Evolutionary conservation across 768 basidiomycete genomes (phyloP), one percentile per base, ranked within the genome.

Genomic region (Hirschioporus abietinus): DNA sequence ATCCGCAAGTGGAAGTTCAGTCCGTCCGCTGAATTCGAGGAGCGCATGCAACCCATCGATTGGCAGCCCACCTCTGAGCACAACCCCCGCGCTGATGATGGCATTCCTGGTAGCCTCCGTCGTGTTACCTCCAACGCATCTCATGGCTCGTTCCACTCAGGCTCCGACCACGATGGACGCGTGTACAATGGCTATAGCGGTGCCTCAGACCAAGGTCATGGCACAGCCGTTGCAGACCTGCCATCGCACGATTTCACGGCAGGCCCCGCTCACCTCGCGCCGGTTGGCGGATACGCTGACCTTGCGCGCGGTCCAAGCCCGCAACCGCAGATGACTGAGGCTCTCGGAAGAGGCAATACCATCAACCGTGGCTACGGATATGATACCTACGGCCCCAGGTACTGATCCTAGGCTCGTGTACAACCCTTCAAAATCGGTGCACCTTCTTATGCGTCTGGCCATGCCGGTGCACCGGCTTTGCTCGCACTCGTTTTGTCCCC

Each of bases 1-100:
- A 91, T 95, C 82, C 89, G 93, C 80, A 94, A 95, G 77, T 94
- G 92, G 90, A 93, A 94, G 79, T 88, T 95, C 73, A 87, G 86
- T 65, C 86, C 90, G 66, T 94, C 93, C 34, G 82, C 85, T 73
- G 83, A 85, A 71, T 95, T 95, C 74, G 90, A 92, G 71, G 86
- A 88, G 68, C 91, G 93, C 70, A 86, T 96, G 80, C 86, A 90
- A 67, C 93, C 94, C 68, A 92, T 95, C 74, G 88, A 93, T 79
- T 95, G 91, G 92, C 86, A 90, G 73, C 91, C 91, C n/a, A 82
- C 84, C 60, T 78, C 73, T 64, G 78, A 78, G 3, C 20, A 52
- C 42, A 65, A 65, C 57, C 60, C 64, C 58, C 42, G 42, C 12
- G 83, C 83, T 8, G 82, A 84, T 65, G 64, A 70, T 35, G 82